These are phyloP conservation scores for Xylaria acuta DNA, from an alignment of 495 filamentous ascomycete genomes.

Conservation along the genomic window DNA sequence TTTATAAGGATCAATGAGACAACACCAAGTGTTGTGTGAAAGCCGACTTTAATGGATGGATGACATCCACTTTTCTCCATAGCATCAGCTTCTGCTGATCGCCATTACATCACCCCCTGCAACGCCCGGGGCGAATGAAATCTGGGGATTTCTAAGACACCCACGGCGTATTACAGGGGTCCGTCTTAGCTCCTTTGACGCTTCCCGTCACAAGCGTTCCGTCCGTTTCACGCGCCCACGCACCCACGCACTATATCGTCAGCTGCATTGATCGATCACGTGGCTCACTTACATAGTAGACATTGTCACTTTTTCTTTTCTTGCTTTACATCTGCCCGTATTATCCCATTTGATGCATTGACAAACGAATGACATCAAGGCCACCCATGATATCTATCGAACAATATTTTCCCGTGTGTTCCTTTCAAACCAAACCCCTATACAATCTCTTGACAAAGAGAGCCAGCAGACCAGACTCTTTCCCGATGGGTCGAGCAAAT, in stretches of 20 bases:
- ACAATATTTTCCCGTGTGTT: not conserved
- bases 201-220: constrained; percentile 7
- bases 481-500: constrained; percentile 17
- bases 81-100: not conserved
- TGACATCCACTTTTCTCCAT: not conserved
- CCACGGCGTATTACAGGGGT: constrained; percentile 3
- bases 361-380: not conserved
- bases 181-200: not conserved
- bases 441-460: constrained; percentile 2
- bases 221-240: not conserved
- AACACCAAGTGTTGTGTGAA: not conserved
- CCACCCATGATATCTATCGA: not conserved
- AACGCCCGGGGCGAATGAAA: not conserved
- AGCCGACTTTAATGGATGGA: not conserved
- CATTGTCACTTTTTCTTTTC: not conserved
- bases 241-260: not conserved
- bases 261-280: constrained; percentile 16
- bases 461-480: not conserved
- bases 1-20: not conserved
- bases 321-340: not conserved
- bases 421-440: not conserved
- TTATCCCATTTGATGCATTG: not conserved
- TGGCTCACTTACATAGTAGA: constrained; percentile 7
- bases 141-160: constrained; percentile 4
- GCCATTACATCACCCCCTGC: constrained; percentile 2